Evolutionary conservation across 208 protist species (phyloP), one percentile per base, ranked within the genome.

Genomic region (Leishmania major): DNA sequence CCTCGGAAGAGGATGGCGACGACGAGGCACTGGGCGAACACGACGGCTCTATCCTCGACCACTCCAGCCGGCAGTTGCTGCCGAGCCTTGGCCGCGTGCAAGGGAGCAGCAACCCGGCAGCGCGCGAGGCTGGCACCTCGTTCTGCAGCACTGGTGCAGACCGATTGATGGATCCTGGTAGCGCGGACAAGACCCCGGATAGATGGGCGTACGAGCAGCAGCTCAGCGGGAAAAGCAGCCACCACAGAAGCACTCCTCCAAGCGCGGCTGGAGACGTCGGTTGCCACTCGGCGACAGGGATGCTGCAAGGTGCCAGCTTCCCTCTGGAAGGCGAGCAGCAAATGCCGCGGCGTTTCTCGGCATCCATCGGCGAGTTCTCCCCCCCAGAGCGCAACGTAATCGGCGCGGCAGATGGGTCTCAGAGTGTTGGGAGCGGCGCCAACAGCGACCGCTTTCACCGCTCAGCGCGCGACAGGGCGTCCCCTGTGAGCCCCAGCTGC

Each of bases 391-490:
- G 73, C 53, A 82, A 86, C 53, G 74, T 25, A 28, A 76, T 78
- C 53, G 66, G 74, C 40, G 53, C 59, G 22, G 43, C 60, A 53
- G 77, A 80, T 19, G 77, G 77, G 31, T 47, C 35, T 1, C 77
- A 35, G n/a, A 51, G 49, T 28, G 49, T 77, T 17, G 49, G 81
- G 25, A 66, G 81, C 81, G 73, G 67, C 3, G n/a, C 49, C 17
- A 77, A 64, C 47, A 69, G 60, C 22, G 74, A 35, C 72, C 75
- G 80, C 0, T 45, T 76, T 10, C 67, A 75, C 40, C 77, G 73
- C 72, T 86, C 83, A 5, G 47, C 51, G 25, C 83, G 67, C n/a
- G 74, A 72, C 73, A 86, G 83, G 57, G 73, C 64, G 3, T 86
- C 83, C 49, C 73, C 72, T 1, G 45, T 22, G 5, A 75, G 62